These are phyloP conservation scores for Populus trichocarpa DNA, from an alignment of 441 rosid species.

Conservation along the genomic window DNA sequence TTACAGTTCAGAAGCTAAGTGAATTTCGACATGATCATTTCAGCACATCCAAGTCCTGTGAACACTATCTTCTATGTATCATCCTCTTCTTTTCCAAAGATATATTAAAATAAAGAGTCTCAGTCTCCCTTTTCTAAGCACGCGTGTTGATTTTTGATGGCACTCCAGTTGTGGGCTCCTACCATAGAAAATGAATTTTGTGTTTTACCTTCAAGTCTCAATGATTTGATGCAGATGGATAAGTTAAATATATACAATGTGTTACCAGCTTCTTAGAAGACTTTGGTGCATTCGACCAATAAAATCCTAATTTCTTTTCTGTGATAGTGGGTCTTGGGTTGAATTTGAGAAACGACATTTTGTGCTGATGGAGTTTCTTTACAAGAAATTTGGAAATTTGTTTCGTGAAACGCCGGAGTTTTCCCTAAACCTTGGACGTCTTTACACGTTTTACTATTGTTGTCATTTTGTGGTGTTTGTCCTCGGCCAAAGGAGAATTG, in stretches of 20 bases:
- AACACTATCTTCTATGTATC: neutral
- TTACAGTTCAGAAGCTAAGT: neutral
- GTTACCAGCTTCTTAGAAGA: neutral
- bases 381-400: neutral
- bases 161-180: conserved; percentile 15
- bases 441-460: neutral
- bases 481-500: neutral
- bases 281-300: neutral
- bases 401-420: neutral
- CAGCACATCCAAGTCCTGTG: neutral
- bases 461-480: neutral
- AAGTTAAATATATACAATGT: neutral
- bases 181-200: neutral
- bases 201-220: neutral
- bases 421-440: conserved; percentile 4
- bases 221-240: conserved; percentile 11
- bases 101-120: neutral
- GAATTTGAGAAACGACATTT: neutral
- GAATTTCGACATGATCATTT: conserved; percentile 20
- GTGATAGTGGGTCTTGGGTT: neutral
- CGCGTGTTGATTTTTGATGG: conserved; percentile 13
- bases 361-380: neutral
- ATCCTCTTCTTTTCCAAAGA: neutral
- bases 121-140: conserved; percentile 19
- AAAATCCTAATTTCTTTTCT: neutral